Conservation (phyloP, 306 rosid genomes). For the Fagus crenata region DNA sequence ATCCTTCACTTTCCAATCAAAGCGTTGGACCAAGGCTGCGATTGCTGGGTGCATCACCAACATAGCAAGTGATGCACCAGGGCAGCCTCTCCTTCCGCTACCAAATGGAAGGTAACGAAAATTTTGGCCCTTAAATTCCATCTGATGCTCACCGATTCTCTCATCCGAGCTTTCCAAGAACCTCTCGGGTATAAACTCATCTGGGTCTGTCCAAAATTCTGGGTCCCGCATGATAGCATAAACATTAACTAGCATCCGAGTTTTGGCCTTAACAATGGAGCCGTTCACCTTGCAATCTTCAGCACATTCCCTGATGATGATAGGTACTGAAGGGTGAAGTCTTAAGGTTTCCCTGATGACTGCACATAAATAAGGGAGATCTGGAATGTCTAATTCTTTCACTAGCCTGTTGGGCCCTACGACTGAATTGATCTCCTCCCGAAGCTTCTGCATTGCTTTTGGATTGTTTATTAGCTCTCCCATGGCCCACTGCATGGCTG, state of each 20-base stretch:
- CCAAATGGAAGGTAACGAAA: conserved; percentile 51
- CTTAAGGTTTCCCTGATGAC: conserved; percentile 48
- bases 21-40: conserved; percentile 46
- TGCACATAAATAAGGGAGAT: conserved; percentile 49
- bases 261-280: conserved; percentile 28
- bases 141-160: conserved; percentile 24
- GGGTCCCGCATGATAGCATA: conserved; percentile 51
- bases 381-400: conserved; percentile 46
- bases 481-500: conserved; percentile 50
- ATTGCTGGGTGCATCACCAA: conserved; percentile 38
- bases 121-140: conserved; percentile 47
- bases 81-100: conserved; percentile 55
- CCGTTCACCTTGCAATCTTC: conserved; percentile 34
- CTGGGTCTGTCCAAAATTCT: conserved; percentile 39
- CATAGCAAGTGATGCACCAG: conserved; percentile 49
- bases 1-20: conserved; percentile 42
- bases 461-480: conserved; percentile 49
- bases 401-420: conserved; percentile 38
- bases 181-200: conserved; percentile 46
- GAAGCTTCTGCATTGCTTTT: conserved; percentile 23
- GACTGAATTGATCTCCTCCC: conserved; percentile 48
- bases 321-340: conserved; percentile 52
- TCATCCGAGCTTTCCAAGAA: conserved; percentile 25
- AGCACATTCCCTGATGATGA: conserved; percentile 42
- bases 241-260: conserved; percentile 39